Evolutionary conservation across 371 early-diverging fungal species (phyloP), one percentile per base, ranked within the genome.

Genomic region (Mortierella sp.): DNA sequence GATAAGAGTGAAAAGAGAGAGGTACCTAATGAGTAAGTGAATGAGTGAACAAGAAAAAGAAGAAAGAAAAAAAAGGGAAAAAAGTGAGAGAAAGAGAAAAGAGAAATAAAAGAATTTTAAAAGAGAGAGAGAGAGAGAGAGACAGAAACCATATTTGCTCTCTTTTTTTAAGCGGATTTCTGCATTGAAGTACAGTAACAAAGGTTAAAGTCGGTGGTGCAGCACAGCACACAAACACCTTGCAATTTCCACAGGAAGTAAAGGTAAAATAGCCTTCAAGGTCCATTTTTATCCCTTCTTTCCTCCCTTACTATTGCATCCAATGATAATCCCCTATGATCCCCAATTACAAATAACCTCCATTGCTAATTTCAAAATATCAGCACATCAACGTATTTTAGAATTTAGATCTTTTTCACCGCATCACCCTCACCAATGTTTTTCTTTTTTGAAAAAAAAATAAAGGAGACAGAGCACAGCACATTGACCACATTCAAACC

Each of bases 401-500:
- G n/a, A 40, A 40, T 40, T 40, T 9, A 40, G 40, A 40, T 40
- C 40, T 40, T n/a, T 40, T 40, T 40, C 6, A 40, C 40, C 40
- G 40, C 40, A 40, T 13, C n/a, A n/a, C n/a, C n/a, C n/a, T n/a
- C 45, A 45, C 45, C 15, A 45, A 45, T 17, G 6, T 13, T 40
- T 40, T 40, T 40, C 13, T 40, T 40, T 40, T 45, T 15, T 45
- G 4, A 45, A 12, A 17, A 17, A 17, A 45, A 45, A 45, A 45
- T 17, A 45, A 45, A 45, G 45, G 45, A 45, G 45, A 45, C 45
- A 45, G 45, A 17, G 45, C 45, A 45, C 45, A 45, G 45, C 45
- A 45, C 45, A 45, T 17, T 15, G 45, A 45, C 45, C 45, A 45
- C 15, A 45, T 9, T 17, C n/a, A 12, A 45, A n/a, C 9, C 5